Base-by-base conservation (phyloP, 352 stramenopile genomes). In the Phytophthora macrochlamydospora region DNA sequence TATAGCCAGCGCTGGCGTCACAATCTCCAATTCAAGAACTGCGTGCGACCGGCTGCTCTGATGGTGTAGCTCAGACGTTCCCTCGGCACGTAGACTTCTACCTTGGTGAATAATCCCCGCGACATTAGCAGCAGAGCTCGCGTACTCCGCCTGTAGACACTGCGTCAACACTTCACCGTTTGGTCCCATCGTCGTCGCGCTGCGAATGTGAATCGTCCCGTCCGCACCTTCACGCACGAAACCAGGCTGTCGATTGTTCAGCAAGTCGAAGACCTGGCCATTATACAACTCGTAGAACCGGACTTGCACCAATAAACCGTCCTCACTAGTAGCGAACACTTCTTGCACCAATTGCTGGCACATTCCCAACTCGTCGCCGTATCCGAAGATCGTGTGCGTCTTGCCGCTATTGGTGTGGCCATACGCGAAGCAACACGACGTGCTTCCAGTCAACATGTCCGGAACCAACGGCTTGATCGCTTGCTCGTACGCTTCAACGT, bases 281-380 rank as follows among this genome's bases (percentile, higher is more conserved):
- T 87, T 89, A 67, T 87, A 87, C 4, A 89, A 50, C 50, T 89
- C 79, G 50, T 73, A 87, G 62, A 85, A 89, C 0, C 80, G 75
- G 8, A 84, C 56, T 54, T 89, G 80, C 6, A 89, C 37, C 12
- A 87, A 66, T 28, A 76, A 37, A 2, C 51, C 49, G 3, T 9
- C 42, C 0, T 45, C 40, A 3, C 35, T 58, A 5, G 32, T 8
- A 8, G 50, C 30, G 53, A 89, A 85, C 32, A 89, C 54, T 1
- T 81, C 73, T 9, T 63, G 51, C 2, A 81, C 51, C 6, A 80
- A 67, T 30, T 62, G 66, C 28, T 80, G 71, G 51, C 71, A 85
- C 62, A 86, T 69, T 14, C 79, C 77, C 2, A 62, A 61, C 35
- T 83, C 75, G 18, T 46, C n/a, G 1, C 52, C 73, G 35, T 89